Percentiles rank a stretch among this genome's conserved stretches.
Conservation (phyloP, 2,329 filamentous ascomycete genomes). For the Coniochaeta pulveracea region DNA sequence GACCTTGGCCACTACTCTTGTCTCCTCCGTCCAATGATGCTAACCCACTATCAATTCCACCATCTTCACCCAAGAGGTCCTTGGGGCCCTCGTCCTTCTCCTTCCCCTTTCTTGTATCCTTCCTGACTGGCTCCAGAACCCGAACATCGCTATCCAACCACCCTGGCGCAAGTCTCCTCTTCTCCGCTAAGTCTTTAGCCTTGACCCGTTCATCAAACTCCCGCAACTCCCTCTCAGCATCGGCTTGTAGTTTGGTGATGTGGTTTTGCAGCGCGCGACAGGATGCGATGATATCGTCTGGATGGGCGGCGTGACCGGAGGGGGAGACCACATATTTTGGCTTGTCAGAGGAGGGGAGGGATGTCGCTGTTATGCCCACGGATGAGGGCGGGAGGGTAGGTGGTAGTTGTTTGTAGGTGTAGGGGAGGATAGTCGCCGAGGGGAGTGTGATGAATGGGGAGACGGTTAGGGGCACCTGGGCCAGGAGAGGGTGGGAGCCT, state of each 20-base stretch:
- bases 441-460: conserved; percentile 91
- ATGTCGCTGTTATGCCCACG: conserved; percentile 35
- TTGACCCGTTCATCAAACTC: conserved; percentile 58
- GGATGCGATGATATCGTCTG: conserved; percentile 72
- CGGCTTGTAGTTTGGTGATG: conserved; percentile 55
- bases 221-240: conserved; percentile 55
- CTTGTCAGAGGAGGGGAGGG: conserved; percentile 26
- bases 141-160: conserved; percentile 68
- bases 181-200: conserved; percentile 63
- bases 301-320: conserved; percentile 73
- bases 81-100: conserved; percentile 8
- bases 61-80: conserved; percentile 30
- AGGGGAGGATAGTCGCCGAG: conserved; percentile 80
- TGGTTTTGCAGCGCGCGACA: conserved; percentile 71
- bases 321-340: conserved; percentile 66
- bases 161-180: conserved; percentile 66
- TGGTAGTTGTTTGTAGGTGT: conserved; percentile 86
- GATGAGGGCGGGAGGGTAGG: conserved; percentile 71
- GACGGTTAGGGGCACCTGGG: conserved; percentile 86
- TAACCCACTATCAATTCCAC: conserved; percentile 32
- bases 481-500: conserved; percentile 78
- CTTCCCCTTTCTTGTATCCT: conserved; percentile 14
- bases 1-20: conserved; percentile 40
- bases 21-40: background rate
- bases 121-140: conserved; percentile 56